Conservation (phyloP, 2,329 filamentous ascomycete genomes). For the Xylariaceae sp. region DNA sequence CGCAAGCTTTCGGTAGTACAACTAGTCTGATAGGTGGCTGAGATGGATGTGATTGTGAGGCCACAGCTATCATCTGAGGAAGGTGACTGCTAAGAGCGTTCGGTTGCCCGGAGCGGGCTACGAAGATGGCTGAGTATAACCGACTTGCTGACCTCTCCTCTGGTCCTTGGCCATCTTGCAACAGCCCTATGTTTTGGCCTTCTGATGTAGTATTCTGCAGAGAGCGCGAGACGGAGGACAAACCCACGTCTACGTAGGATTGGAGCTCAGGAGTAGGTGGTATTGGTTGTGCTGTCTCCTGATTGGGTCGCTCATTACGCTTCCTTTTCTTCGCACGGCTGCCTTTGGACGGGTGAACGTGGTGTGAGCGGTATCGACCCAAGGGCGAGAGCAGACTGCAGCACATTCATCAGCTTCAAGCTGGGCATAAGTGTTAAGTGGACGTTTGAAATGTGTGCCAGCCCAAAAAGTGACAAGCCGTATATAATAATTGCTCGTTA, state of each 20-base stretch:
- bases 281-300: constrained; percentile 20
- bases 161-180: background rate
- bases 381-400: constrained; percentile 67
- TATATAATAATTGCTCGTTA: background rate
- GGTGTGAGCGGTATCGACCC: constrained; percentile 62
- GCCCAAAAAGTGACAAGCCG: too few relatives aligned
- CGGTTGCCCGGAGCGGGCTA: constrained; percentile 62
- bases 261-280: constrained; percentile 58
- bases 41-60: constrained; percentile 50
- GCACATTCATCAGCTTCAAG: constrained; percentile 19
- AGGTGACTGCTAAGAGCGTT: constrained; percentile 65
- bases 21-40: constrained; percentile 61
- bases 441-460: background rate
- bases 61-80: constrained; percentile 58
- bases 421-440: background rate
- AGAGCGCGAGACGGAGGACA: constrained; percentile 66
- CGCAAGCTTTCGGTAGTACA: constrained; percentile 65
- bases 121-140: constrained; percentile 61
- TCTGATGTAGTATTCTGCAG: constrained; percentile 54
- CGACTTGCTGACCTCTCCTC: constrained; percentile 2
- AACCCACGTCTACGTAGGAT: constrained; percentile 66
- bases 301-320: constrained; percentile 42
- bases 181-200: background rate
- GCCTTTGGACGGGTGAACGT: constrained; percentile 65
- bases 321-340: constrained; percentile 63